phyloP scores from a whole-genome alignment of 345 rosid genomes.

The Eutrema yunnanense region DNA sequence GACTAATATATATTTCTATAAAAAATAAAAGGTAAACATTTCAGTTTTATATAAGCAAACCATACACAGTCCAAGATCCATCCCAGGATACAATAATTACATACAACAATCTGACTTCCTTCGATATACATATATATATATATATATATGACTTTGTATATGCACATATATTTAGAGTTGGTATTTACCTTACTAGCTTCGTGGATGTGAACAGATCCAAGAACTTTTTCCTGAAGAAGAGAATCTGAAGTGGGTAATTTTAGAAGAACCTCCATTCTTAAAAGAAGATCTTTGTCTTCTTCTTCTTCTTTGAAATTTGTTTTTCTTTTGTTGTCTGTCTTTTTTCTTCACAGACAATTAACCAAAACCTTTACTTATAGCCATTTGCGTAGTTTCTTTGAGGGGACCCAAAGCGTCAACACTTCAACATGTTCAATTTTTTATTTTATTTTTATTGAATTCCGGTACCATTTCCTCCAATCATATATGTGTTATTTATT shows the following conservation, averaged over 20 bases:
- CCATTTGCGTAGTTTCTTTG: constrained; percentile 24
- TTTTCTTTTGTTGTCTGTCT: not conserved
- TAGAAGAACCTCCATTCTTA: constrained; percentile 35
- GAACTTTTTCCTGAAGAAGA: constrained; percentile 28
- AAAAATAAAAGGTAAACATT: not conserved
- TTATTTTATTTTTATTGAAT: constrained; percentile 3
- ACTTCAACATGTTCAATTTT: constrained; percentile 32
- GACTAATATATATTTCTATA: not conserved
- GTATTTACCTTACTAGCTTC: constrained; percentile 28
- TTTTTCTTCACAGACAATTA: not conserved
- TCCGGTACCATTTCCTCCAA: constrained; percentile 19
- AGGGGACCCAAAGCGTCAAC: constrained; percentile 62
- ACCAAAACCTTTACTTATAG: constrained; percentile 31
- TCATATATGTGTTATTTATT: constrained; percentile 17
- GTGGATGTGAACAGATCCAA: constrained; percentile 23
- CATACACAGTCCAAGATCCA: not conserved
- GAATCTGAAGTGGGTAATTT: constrained; percentile 28
- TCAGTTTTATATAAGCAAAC: not conserved
- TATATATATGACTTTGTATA: not conserved
- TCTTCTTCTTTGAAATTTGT: constrained; percentile 5
- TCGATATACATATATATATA: not conserved
- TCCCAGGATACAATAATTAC: not conserved
- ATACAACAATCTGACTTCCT: not conserved
- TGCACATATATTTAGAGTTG: not conserved
- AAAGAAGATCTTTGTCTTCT: constrained; percentile 13